phyloP scores from a whole-genome alignment of 2,329 filamentous ascomycete genomes.

The Cercospora zeina region DNA sequence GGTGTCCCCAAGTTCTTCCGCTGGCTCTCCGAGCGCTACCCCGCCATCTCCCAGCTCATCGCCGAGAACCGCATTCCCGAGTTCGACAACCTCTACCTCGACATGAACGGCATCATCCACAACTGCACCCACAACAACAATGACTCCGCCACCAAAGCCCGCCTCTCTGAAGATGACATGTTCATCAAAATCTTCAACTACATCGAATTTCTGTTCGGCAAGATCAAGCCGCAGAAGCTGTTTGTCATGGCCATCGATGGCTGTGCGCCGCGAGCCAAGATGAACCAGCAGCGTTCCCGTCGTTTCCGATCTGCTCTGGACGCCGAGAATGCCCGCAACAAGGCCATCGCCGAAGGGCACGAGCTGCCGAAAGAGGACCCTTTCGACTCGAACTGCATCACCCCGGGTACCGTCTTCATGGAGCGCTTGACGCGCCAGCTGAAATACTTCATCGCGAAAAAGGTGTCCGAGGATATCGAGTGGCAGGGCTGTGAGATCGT shows the following conservation, averaged over 20 bases:
- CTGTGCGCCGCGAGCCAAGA: slow-evolving; percentile 95
- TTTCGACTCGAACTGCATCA: slow-evolving; percentile 99
- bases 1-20: slow-evolving; percentile 92
- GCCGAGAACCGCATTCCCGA: slow-evolving; percentile 98
- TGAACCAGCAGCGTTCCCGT: slow-evolving; percentile 97
- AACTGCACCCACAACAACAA: slow-evolving; percentile 98
- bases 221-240: slow-evolving; percentile 96
- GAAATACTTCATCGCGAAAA: slow-evolving; percentile 99
- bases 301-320: slow-evolving; percentile 94
- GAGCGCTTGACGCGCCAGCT: slow-evolving; percentile 89
- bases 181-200: slow-evolving; percentile 99
- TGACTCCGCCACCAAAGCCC: slow-evolving; percentile 86
- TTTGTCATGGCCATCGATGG: slow-evolving; percentile 99
- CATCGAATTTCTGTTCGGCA: slow-evolving; percentile 96
- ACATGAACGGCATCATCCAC: slow-evolving; percentile 99
- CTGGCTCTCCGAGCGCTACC: slow-evolving; percentile 99
- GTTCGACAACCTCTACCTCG: slow-evolving; percentile 94
- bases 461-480: slow-evolving; percentile 92
- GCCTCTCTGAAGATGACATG: slow-evolving; percentile 97
- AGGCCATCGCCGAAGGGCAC: slow-evolving; percentile 83
- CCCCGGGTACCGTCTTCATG: slow-evolving; percentile 97
- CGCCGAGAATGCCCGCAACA: slow-evolving; percentile 83
- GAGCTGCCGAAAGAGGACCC: slow-evolving; percentile 93
- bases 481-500: slow-evolving; percentile 98
- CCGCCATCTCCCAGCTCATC: slow-evolving; percentile 95